phyloP scores from a whole-genome alignment of 805 yeast species.

The Metschnikowia chrysomelidarum region DNA sequence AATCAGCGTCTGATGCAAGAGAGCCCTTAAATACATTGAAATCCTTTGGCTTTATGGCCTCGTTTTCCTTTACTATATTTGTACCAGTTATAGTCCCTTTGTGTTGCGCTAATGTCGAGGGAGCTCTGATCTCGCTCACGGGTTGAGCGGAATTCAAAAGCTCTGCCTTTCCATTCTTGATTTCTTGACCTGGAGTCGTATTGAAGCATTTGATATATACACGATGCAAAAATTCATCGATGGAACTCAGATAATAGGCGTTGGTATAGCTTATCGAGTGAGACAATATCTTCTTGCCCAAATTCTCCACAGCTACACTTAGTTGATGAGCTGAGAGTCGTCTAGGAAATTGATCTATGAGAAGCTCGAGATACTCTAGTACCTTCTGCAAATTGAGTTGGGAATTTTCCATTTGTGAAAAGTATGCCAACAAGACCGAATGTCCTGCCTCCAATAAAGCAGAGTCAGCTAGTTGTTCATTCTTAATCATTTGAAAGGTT shows the following conservation, averaged over 20 bases:
- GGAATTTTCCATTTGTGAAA: constrained; percentile 26
- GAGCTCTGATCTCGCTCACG: constrained; percentile 34
- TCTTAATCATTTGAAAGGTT: constrained; percentile 31
- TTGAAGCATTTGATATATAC: constrained; percentile 42
- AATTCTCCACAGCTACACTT: constrained; percentile 53
- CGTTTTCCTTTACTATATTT: constrained; percentile 30
- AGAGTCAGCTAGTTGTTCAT: constrained; percentile 19
- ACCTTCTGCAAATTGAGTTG: constrained; percentile 20
- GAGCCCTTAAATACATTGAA: constrained; percentile 14
- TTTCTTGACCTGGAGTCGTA: constrained; percentile 30
- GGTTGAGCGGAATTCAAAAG: constrained; percentile 38
- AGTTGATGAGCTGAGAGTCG: constrained; percentile 54
- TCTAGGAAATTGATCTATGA: constrained; percentile 55
- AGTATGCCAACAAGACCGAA: constrained; percentile 47
- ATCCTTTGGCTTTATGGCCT: constrained; percentile 35
- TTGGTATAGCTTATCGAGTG: constrained; percentile 19
- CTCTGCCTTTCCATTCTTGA: constrained; percentile 10
- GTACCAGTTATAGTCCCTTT: constrained; percentile 19
- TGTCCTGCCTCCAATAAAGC: constrained; percentile 60
- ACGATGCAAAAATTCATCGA: constrained; percentile 40
- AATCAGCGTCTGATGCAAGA: constrained; percentile 12
- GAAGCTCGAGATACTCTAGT: constrained; percentile 43
- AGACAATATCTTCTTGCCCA: constrained; percentile 43
- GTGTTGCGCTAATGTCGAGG: constrained; percentile 32
- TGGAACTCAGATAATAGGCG: constrained; percentile 16